These are phyloP conservation scores for Wickerhamiella spandovensis DNA, from an alignment of 805 yeast genomes.

Conservation along the genomic window DNA sequence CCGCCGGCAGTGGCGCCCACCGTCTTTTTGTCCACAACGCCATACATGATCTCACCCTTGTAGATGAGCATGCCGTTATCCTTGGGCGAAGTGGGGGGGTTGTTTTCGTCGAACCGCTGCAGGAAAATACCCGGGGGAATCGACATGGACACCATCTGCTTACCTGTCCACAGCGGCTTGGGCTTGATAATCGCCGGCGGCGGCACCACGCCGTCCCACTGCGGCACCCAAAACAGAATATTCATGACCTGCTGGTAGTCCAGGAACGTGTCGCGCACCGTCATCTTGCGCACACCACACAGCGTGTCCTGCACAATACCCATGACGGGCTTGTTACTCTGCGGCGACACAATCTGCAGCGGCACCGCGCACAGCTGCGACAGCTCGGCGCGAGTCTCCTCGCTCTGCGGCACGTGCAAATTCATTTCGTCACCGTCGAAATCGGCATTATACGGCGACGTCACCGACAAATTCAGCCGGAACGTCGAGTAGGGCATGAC, in stretches of 20 bases:
- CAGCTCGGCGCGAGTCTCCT: conserved; percentile 93
- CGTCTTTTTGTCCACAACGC: conserved; percentile 95
- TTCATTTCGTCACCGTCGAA: conserved; percentile 99
- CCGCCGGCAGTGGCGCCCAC: conserved; percentile 99
- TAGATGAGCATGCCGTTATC: conserved; percentile 93
- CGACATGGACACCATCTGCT: conserved; percentile 81
- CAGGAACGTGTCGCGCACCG: conserved; percentile 75
- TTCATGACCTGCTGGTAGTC: conserved; percentile 94
- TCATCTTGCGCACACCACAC: conserved; percentile 94
- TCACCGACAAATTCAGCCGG: conserved; percentile 93
- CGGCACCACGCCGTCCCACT: conserved; percentile 97
- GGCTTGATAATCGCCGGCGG: conserved; percentile 91
- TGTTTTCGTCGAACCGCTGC: conserved; percentile 86
- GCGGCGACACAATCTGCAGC: conserved; percentile 94
- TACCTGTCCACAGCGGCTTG: conserved; percentile 95
- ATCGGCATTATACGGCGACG: conserved; percentile 98
- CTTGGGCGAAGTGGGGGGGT: conserved; percentile 68
- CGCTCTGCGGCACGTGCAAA: conserved; percentile 96
- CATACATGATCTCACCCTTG: conserved; percentile 93
- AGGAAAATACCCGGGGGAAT: conserved; percentile 93
- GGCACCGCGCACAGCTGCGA: conserved; percentile 96
- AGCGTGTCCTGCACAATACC: conserved; percentile 98
- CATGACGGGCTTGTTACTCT: conserved; percentile 98
- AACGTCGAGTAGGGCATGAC: conserved; percentile 97
- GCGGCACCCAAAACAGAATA: conserved; percentile 93